Evolutionary conservation across 331 rosid genomes (phyloP), one percentile per base, ranked within the genome.

Genomic region (Dryas integrifolia): DNA sequence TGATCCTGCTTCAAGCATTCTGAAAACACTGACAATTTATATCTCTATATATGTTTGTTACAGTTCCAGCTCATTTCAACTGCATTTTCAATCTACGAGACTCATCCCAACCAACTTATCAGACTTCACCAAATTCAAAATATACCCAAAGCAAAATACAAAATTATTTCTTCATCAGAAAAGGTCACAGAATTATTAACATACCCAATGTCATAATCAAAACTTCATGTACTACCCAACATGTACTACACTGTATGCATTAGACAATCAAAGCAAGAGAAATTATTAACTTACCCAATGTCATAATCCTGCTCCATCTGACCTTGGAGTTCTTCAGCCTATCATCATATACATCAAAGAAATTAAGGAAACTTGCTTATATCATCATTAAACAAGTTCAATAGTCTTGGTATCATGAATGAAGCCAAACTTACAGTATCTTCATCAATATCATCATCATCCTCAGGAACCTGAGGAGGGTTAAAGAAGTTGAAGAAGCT

Each of bases 401-500:
- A 12, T 55, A 47, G 58, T 70, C 41, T 43, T 4, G 58, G 18
- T 62, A 13, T 73, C 69, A 9, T 5, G 9, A 40, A 58, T 39
- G 71, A 63, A 58, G 51, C 52, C 60, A 69, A 69, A 75, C 90
- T 15, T 81, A 87, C 92, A 75, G 60, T 30, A 75, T 87, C 88
- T 43, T 87, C 91, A 75, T 87, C 91, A 38, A 81, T 65, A 63
- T 83, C 87, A 15, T 84, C 95, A 41, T 77, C 90, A 0, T 86
- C 84, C 65, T 86, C 89, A 21, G 88, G 92, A 66, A 87, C 71
- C 67, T 79, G 79, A 52, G 96, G 89, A 75, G 96, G 96, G 82
- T 35, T 82, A 82, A 90, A 90, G 85, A 87, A 84, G 83, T 86
- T 82, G 77, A 90, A 90, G 81, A 90, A 90, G 76, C 92, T 87